Base-by-base conservation (phyloP, 441 rosid species). In the Macaranga tanarius region DNA sequence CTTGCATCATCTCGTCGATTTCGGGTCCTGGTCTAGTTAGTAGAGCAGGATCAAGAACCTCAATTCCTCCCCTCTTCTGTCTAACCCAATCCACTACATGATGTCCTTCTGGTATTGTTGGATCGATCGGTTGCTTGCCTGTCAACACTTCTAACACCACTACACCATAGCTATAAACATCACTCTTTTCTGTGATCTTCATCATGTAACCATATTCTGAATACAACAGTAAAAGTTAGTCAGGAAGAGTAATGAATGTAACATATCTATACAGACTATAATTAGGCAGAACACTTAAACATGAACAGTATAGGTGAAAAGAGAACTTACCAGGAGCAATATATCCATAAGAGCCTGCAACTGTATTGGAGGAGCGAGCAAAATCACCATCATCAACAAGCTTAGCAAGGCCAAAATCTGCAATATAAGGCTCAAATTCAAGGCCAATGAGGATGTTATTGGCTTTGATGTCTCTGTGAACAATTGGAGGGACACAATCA, bases 111-210 rank as follows among this genome's bases (percentile, higher is more conserved):
- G 98, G 95, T 77, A 91, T 94, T 6, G 96, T 90, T n/a, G 99
- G 99, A 80, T 92, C 99, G 55, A 95, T 92, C 3, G 97, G 98
- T 74, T 91, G 98, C 82, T 92, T 92, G 44, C 99, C 98, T 0
- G 97, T 95, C 62, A 95, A 65, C 51, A 95, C 93, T 85, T 92
- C 98, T 38, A 95, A 79, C 15, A 88, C 85, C 44, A 95, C 98
- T 40, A 95, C 93, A 0, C 98, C 99, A 12, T 90, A 95, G 92
- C 99, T 95, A 70, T 95, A 95, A 40, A 95, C 96, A 73, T 95
- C 98, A 38, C 96, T 92, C 60, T 95, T 95, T 82, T 95, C 98
- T 68, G 99, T 92, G 44, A 95, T 95, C 86, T 92, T 95, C 99
- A 91, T 88, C 91, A 88, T 89, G 77, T 89, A 91, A 31, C 98